These are phyloP conservation scores for Boletus bicolor DNA, from an alignment of 768 basidiomycete genomes.

Conservation along the genomic window DNA sequence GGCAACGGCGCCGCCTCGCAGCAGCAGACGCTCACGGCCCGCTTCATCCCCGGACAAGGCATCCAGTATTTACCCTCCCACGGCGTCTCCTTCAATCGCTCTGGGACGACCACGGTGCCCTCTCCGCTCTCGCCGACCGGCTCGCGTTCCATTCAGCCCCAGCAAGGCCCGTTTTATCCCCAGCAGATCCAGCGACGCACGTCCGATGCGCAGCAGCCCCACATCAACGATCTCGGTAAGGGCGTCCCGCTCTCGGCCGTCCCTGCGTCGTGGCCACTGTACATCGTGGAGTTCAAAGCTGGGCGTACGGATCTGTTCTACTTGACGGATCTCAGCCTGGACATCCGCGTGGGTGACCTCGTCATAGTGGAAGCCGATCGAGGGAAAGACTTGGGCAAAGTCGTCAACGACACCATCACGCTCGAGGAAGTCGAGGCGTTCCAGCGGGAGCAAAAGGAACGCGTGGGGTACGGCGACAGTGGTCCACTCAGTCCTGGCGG, in stretches of 20 bases:
- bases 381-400: constrained; percentile 88
- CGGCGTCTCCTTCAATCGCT: constrained; percentile 37
- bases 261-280: constrained; percentile 83
- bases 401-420: constrained; percentile 88
- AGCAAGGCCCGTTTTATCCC: constrained; percentile 29
- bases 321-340: constrained; percentile 61
- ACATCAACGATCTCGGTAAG: constrained; percentile 67
- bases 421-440: constrained; percentile 87
- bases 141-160: constrained; percentile 28
- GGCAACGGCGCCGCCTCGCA: constrained; percentile 20
- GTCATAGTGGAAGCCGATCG: constrained; percentile 98
- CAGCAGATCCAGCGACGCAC: constrained; percentile 38
- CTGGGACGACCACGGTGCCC: constrained; percentile 35
- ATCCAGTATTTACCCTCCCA: constrained; percentile 54
- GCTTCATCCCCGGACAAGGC: constrained; percentile 63
- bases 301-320: constrained; percentile 95
- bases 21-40: constrained; percentile 45
- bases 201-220: constrained; percentile 36
- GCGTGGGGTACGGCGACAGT: constrained; percentile 40
- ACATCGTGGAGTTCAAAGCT: constrained; percentile 97
- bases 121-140: constrained; percentile 57
- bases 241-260: constrained; percentile 86
- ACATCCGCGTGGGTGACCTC: constrained; percentile 80
- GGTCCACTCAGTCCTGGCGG: constrained; percentile 51
- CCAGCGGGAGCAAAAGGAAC: constrained; percentile 75